Base-by-base conservation (phyloP, 2,329 filamentous ascomycete genomes). In the Lasiodiplodia gonubiensis region DNA sequence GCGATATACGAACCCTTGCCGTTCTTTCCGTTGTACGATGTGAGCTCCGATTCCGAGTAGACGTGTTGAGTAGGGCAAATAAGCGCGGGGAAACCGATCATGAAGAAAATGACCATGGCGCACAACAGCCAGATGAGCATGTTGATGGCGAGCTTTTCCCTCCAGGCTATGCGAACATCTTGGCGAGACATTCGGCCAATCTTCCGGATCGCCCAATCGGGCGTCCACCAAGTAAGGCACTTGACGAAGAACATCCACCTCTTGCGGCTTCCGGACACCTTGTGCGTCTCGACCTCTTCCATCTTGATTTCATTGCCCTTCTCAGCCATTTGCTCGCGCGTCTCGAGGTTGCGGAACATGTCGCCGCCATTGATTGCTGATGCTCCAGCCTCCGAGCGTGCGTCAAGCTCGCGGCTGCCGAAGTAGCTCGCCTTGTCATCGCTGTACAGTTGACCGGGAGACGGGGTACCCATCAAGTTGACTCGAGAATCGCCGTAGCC, bases 71-170 rank as follows among this genome's bases (percentile, higher is more conserved):
- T 94, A 0, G 95, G 95, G 79, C 95, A 99, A 74, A 99, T 93
- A 70, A 98, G 81, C 71, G 85, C 82, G 0, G 96, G 96, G 76
- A 99, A 96, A 66, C 89, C 86, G 69, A 98, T 79, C 81, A 98
- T 93, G 84, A 99, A 91, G 83, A 99, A 99, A 67, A 91, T 86
- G 33, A 92, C 89, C 59, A 92, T 80, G 18, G 82, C 83, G 80
- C 94, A 98, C 76, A 86, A 88, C 67, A 94, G 82, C 95, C 96
- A 99, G 77, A 99, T 99, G 75, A 98, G 86, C 78, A 99, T 85
- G 83, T 99, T 99, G 85, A 99, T 99, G 65, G 95, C 94, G 68
- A 99, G 79, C 84, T 99, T 99, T 79, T 99, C 95, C 76, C 95
- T 87, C 95, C 95, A 99, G 0, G 95, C 95, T 77, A 91, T 86